Percentiles rank a stretch among this genome's conserved stretches.
These are phyloP conservation scores for Calonectria pseudoturangicola DNA, from an alignment of 2,329 filamentous ascomycete species.

Conservation along the genomic window DNA sequence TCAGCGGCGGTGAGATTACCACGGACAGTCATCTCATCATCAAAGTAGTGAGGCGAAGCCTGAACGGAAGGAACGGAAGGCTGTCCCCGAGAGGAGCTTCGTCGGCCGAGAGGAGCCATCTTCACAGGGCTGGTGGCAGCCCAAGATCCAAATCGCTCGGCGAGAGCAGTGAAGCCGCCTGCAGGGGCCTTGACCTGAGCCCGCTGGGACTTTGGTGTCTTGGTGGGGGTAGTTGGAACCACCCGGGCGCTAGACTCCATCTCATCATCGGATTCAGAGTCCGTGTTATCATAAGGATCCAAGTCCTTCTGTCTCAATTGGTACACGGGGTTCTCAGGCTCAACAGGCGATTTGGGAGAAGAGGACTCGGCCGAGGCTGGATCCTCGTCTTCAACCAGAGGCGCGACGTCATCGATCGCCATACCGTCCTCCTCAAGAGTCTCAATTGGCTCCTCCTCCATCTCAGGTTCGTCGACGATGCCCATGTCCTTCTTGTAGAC, in stretches of 20 bases:
- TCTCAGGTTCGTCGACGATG: slow-evolving; percentile 55
- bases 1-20: slow-evolving; percentile 46
- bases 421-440: slow-evolving; percentile 49
- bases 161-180: slow-evolving; percentile 78
- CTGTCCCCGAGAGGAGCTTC: slow-evolving; percentile 34
- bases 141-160: slow-evolving; percentile 78
- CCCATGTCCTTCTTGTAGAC: slow-evolving; percentile 58
- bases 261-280: slow-evolving; percentile 76
- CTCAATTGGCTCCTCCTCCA: slow-evolving; percentile 32
- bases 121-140: slow-evolving; percentile 72
- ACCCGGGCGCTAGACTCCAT: slow-evolving; percentile 54
- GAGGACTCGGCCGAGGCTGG: slow-evolving; percentile 17
- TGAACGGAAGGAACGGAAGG: slow-evolving; percentile 35
- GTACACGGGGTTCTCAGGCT: slow-evolving; percentile 53
- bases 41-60: slow-evolving; percentile 72
- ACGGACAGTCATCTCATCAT: slow-evolving; percentile 74
- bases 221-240: slow-evolving; percentile 65
- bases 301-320: slow-evolving; percentile 70
- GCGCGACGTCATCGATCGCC: slow-evolving; percentile 48
- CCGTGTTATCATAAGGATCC: slow-evolving; percentile 63
- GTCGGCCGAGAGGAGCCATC: slow-evolving; percentile 50
- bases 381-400: slow-evolving; percentile 41
- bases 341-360: slow-evolving; percentile 42
- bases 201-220: slow-evolving; percentile 48
- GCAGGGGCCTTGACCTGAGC: slow-evolving; percentile 49